Evolutionary conservation across 495 filamentous ascomycete species (phyloP), one percentile per base, ranked within the genome.

Genomic region (Sporormia fimetaria): DNA sequence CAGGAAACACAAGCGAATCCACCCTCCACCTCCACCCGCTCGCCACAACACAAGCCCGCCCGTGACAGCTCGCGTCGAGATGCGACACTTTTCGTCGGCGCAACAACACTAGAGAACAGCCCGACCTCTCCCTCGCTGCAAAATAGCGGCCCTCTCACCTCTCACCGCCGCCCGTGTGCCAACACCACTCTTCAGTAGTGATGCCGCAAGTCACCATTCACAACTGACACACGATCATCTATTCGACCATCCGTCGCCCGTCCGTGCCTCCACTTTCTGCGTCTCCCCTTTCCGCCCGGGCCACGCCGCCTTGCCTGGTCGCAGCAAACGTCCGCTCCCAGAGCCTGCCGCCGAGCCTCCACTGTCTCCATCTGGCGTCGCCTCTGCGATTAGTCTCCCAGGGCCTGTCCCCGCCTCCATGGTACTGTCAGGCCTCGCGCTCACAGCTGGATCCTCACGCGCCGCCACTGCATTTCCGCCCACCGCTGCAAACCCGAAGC

Each of bases 341-440:
- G 7, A 10, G 5, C 3, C 18, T 23, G 21, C 12, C 18, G 6
- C 3, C 40, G 9, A 11, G 6, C 29, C 26, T n/a, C 31, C 24
- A 11, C 14, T 17, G 22, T 27, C 5, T 30, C 21, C 22, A 4
- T 20, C 32, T 10, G 29, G 7, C 30, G 6, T 7, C 6, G 8
- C 21, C 14, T 37, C 34, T 21, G 10, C 18, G 10, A 7, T 21
- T 23, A 15, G 2, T 4, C 10, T 3, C 14, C 41, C 31, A 49
- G 44, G 40, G 37, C 3, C 32, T 14, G 30, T 44, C 46, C 37
- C 51, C 51, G 51, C 41, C 38, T 54, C 51, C 47, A 51, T 54
- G 51, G 51, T 54, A 54, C 46, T 40, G 32, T 37, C n/a, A n/a
- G n/a, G n/a, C n/a, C n/a, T n/a, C 17, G 36, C 37, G 14, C 22